These are phyloP conservation scores for Stentor coeruleus DNA, from an alignment of 73 alveolate species.

Conservation along the genomic window DNA sequence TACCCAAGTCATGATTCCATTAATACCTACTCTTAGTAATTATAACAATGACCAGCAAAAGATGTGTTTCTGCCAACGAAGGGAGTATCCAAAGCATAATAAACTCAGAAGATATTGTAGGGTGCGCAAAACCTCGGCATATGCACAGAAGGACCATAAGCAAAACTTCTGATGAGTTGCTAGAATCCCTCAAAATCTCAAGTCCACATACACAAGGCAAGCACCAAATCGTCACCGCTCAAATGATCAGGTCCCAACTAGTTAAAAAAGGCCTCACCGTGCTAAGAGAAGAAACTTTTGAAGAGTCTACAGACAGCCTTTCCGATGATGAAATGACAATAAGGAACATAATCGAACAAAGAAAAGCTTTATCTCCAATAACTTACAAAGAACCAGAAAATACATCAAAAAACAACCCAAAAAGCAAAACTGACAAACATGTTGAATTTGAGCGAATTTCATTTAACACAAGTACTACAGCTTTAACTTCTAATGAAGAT, in stretches of 20 bases:
- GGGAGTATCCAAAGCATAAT: too few species aligned
- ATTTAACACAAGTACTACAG: background rate
- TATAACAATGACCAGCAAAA: too few species aligned
- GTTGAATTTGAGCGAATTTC: background rate
- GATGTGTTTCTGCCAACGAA: too few species aligned
- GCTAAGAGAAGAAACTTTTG: background rate
- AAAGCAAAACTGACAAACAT: background rate
- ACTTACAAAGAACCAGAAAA: too few species aligned
- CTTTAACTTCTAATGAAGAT: background rate
- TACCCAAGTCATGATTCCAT: too few species aligned
- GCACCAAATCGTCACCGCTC: background rate
- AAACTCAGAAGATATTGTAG: too few species aligned
- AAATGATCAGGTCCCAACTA: background rate
- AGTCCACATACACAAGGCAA: background rate
- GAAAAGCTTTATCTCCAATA: background rate
- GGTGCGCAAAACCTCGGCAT: too few species aligned
- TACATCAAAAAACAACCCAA: too few species aligned
- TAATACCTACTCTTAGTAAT: too few species aligned
- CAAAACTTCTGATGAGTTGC: background rate
- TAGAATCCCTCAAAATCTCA: background rate
- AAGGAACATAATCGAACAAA: background rate
- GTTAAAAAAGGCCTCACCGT: background rate
- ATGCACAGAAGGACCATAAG: background rate
- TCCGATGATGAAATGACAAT: background rate
- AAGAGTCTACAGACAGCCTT: too few species aligned